These are phyloP conservation scores for Chrysosporium queenslandicum DNA, from an alignment of 2,329 filamentous ascomycete genomes.

Conservation along the genomic window DNA sequence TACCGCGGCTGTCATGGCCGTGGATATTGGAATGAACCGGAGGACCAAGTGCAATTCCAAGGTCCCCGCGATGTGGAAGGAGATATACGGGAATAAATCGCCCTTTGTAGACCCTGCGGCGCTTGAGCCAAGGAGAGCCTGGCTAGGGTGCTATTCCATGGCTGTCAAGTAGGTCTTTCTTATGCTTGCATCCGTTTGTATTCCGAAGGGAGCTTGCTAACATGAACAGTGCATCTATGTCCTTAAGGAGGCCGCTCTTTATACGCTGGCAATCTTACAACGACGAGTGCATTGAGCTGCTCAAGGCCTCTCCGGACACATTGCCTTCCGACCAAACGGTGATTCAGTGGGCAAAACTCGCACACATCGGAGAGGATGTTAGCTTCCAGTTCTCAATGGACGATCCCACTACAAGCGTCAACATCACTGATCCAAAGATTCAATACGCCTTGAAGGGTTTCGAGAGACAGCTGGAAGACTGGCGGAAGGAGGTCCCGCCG, in stretches of 20 bases:
- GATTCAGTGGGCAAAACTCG: constrained; percentile 49
- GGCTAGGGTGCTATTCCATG: constrained; percentile 53
- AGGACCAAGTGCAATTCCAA: constrained; percentile 33
- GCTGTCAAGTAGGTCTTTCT: constrained; percentile 41
- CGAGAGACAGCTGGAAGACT: constrained; percentile 54
- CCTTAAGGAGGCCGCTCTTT: constrained; percentile 49
- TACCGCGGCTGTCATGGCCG: constrained; percentile 67
- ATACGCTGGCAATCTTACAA: constrained; percentile 54
- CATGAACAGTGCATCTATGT: constrained; percentile 44
- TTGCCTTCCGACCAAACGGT: constrained; percentile 48
- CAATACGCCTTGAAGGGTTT: constrained; percentile 57
- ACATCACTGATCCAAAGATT: constrained; percentile 52
- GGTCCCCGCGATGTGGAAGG: constrained; percentile 29
- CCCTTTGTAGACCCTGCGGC: constrained; percentile 40
- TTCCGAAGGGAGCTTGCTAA: not conserved
- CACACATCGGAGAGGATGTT: constrained; percentile 58
- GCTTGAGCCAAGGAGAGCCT: constrained; percentile 49
- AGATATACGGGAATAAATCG: constrained; percentile 32
- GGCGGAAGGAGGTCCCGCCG: constrained; percentile 45
- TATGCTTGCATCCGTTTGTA: not conserved
- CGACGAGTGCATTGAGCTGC: constrained; percentile 50
- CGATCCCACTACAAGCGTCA: constrained; percentile 45
- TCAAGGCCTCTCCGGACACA: constrained; percentile 48
- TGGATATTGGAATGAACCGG: constrained; percentile 69
- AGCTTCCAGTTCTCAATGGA: constrained; percentile 57